These are phyloP conservation scores for Beauveria sp. DNA, from an alignment of 2,329 filamentous ascomycete species.

Conservation along the genomic window DNA sequence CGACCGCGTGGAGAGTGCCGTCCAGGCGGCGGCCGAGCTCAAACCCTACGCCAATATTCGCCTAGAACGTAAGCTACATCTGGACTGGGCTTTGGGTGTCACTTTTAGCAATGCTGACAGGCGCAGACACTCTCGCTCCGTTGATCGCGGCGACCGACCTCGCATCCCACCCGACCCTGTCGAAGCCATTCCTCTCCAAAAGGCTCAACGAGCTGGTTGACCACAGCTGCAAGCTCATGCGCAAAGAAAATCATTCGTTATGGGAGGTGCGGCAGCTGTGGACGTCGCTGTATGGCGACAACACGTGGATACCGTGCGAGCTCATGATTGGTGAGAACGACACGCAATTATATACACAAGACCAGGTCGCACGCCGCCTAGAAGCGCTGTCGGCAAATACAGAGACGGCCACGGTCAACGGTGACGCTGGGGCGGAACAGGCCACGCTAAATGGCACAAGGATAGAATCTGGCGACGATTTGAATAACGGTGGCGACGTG, in stretches of 20 bases:
- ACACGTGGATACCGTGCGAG: constrained; percentile 57
- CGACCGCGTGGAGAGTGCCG: constrained; percentile 52
- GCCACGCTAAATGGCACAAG: constrained; percentile 13
- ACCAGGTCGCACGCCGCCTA: constrained; percentile 32
- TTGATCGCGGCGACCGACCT: constrained; percentile 69
- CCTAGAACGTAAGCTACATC: constrained; percentile 53
- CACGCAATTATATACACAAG: constrained; percentile 44
- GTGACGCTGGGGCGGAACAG: constrained; percentile 12
- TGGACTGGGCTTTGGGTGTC: neutral
- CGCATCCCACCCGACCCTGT: constrained; percentile 65
- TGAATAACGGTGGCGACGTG: constrained; percentile 19
- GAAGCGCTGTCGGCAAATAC: constrained; percentile 22
- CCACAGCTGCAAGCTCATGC: constrained; percentile 63
- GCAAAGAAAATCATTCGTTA: constrained; percentile 64
- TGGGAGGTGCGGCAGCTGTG: constrained; percentile 69
- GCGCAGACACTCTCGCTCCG: constrained; percentile 62
- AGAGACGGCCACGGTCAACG: constrained; percentile 13
- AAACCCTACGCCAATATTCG: constrained; percentile 68
- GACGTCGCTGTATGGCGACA: constrained; percentile 67
- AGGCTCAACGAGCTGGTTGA: constrained; percentile 63
- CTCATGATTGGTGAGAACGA: constrained; percentile 50
- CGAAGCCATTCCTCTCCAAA: constrained; percentile 65
- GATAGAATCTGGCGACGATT: constrained; percentile 9
- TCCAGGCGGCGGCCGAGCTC: constrained; percentile 56
- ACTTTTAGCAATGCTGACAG: constrained; percentile 19